Conservation (phyloP, 495 filamentous ascomycete genomes). For the Beverwykella pulmonaria region DNA sequence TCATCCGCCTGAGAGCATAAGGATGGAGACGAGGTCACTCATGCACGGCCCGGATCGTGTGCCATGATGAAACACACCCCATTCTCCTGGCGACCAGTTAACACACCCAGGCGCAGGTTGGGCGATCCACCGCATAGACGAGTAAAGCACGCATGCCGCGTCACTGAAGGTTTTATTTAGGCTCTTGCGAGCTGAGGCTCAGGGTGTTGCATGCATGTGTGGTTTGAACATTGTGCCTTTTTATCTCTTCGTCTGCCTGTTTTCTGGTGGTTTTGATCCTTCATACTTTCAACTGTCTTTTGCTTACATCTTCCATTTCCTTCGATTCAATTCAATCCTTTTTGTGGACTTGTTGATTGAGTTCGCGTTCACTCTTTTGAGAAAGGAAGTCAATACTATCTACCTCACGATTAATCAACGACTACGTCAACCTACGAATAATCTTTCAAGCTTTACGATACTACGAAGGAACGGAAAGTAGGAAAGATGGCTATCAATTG, state of each 20-base stretch:
- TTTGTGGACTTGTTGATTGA: slow-evolving; percentile 27
- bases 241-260: background rate
- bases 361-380: slow-evolving; percentile 26
- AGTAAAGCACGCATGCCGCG: background rate
- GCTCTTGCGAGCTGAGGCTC: background rate
- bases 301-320: background rate
- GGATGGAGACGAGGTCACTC: slow-evolving; percentile 1
- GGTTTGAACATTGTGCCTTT: background rate
- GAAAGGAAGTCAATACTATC: background rate
- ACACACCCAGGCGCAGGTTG: background rate
- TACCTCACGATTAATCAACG: background rate
- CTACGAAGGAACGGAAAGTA: background rate
- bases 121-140: slow-evolving; percentile 11
- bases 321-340: background rate
- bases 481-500: slow-evolving; percentile 27
- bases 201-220: slow-evolving; percentile 12
- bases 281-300: background rate
- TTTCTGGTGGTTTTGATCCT: too few species aligned
- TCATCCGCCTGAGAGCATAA: background rate
- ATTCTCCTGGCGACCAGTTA: background rate
- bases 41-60: background rate
- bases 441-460: background rate
- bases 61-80: slow-evolving; percentile 7
- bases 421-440: background rate
- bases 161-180: slow-evolving; percentile 12